Base-by-base conservation (phyloP, 768 basidiomycete genomes). In the Amanita pseudoporphyria region DNA sequence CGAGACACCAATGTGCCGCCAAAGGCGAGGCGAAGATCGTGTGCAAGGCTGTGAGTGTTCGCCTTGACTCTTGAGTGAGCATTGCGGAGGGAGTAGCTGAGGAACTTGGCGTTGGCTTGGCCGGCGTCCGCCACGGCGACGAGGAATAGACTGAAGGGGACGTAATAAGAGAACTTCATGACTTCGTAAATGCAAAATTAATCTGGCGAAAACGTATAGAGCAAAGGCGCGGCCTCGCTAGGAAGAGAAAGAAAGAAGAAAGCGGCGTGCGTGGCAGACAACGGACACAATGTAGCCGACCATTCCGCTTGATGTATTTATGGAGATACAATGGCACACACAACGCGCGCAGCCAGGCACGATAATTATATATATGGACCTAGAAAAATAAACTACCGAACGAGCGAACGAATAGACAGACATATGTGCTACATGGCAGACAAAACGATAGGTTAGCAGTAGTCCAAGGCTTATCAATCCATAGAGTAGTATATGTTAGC, bases 21-120 rank as follows among this genome's bases (percentile, higher is more conserved):
- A 58, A 88, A 79, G 10, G 81, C 82, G 30, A 80, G 58, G 24
- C 84, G 81, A 49, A 89, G 70, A 62, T 89, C 87, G 49, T 72
- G 73, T 14, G 84, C 82, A 24, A 89, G 68, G 48, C 64, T 73
- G 41, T 75, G 73, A 36, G 82, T 86, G 50, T 76, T 77, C 49
- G 69, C 73, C 38, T 74, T 61, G 26, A 84, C 82, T 51, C 70
- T 67, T 24, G 67, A 69, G 59, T 83, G 84, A 28, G 74, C 70
- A 28, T 64, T 70, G 43, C 69, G 66, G 16, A 78, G 56, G 46
- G 71, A 67, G 57, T 73, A 65, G 56, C 66, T 65, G 57, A 73
- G 52, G 45, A 74, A 60, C 22, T 63, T 63, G 7, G 65, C 64
- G 2, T 57, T 46, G 31, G 61, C 57, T 22, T 56, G 45, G 19